A percentile compares a stretch with the other conserved stretches of the same genome.
These are phyloP conservation scores for Schizothecium vesticola DNA, from an alignment of 495 filamentous ascomycete genomes.

Conservation along the genomic window DNA sequence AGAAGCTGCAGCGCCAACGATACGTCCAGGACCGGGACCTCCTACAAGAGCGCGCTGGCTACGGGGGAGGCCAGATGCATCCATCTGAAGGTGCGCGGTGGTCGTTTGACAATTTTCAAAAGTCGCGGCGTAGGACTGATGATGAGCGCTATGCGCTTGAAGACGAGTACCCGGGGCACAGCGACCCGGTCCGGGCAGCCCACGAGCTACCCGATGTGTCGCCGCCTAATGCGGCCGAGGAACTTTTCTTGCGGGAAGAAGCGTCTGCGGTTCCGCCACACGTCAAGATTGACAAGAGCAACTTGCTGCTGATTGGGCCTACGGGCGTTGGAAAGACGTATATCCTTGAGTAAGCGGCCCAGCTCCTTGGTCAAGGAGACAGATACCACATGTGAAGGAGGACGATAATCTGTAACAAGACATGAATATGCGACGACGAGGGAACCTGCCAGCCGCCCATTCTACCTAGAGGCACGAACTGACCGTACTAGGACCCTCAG, in stretches of 20 bases:
- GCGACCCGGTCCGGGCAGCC: constrained; percentile 50
- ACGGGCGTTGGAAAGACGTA: constrained; percentile 96
- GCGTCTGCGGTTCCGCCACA: constrained; percentile 44
- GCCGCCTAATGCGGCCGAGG: constrained; percentile 20
- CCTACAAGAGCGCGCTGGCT: constrained; percentile 21
- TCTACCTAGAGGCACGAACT: neutral
- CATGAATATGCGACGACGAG: neutral
- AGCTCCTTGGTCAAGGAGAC: neutral
- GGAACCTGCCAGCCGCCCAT: neutral
- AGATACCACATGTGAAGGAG: neutral
- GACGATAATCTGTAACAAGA: neutral
- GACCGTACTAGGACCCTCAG: constrained; percentile 37
- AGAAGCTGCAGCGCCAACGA: constrained; percentile 43
- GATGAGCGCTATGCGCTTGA: constrained; percentile 26
- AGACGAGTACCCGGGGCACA: constrained; percentile 81
- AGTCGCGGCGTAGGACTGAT: constrained; percentile 23
- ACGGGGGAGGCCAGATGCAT: constrained; percentile 29
- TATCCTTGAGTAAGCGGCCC: constrained; percentile 62
- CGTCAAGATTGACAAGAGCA: constrained; percentile 89
- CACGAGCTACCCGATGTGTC: constrained; percentile 22
- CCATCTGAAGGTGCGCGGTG: constrained; percentile 47
- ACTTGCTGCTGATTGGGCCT: constrained; percentile 86
- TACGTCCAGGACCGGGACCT: constrained; percentile 39
- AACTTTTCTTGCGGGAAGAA: constrained; percentile 40
- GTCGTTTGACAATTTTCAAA: constrained; percentile 22